These are phyloP conservation scores for Colletotrichum cordylinicola DNA, from an alignment of 2,329 filamentous ascomycete species.

Conservation along the genomic window DNA sequence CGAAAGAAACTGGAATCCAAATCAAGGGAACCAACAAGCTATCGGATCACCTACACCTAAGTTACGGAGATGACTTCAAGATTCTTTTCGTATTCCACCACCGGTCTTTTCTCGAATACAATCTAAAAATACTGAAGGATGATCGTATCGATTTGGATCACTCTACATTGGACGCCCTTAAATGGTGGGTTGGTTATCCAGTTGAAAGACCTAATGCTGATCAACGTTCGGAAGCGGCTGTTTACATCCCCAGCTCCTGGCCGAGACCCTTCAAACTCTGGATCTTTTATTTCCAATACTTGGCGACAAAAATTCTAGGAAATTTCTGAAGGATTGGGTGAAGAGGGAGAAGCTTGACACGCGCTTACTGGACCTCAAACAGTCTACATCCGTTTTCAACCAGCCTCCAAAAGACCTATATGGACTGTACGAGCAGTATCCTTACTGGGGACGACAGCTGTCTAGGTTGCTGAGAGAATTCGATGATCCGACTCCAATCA, in stretches of 20 bases:
- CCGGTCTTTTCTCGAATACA: neutral
- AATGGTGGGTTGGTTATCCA: neutral
- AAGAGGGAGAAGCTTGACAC: neutral
- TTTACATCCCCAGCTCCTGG: neutral
- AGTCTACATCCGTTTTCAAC: too few species aligned
- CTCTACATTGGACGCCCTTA: neutral
- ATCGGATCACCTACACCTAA: neutral
- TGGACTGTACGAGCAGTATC: neutral
- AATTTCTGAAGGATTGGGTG: neutral
- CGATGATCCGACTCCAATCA: neutral
- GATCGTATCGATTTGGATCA: neutral
- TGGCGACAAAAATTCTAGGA: neutral
- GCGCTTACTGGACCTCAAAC: neutral
- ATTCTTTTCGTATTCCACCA: neutral
- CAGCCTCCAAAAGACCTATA: neutral
- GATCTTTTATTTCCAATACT: neutral
- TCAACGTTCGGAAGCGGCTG: neutral
- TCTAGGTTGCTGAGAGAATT: neutral
- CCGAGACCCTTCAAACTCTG: neutral
- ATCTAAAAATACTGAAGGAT: neutral
- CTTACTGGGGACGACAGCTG: neutral
- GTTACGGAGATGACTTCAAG: neutral
- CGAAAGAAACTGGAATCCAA: neutral
- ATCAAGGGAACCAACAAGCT: neutral
- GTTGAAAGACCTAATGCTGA: neutral